These are phyloP conservation scores for Phytophthora cactorum DNA, from an alignment of 352 stramenopile genomes.

Conservation along the genomic window DNA sequence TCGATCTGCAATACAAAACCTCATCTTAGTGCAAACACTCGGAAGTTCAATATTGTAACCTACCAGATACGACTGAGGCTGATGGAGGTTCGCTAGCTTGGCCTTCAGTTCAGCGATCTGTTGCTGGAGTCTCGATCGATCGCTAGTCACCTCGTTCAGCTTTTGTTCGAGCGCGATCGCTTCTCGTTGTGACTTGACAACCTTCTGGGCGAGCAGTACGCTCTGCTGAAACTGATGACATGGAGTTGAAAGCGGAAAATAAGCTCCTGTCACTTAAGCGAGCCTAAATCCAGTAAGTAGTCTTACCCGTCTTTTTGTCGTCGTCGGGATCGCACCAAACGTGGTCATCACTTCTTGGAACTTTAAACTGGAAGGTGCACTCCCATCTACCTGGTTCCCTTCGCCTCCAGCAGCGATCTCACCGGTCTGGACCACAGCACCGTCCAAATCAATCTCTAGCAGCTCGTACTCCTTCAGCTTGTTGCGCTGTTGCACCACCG, in stretches of 20 bases:
- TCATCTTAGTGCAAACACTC: neutral
- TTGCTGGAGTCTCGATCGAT: conserved; percentile 37
- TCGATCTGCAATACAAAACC: conserved; percentile 51
- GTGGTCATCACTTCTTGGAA: conserved; percentile 60
- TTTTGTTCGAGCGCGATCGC: conserved; percentile 47
- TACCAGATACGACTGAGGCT: conserved; percentile 81
- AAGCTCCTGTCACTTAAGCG: neutral
- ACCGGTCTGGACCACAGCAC: conserved; percentile 69
- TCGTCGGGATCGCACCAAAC: conserved; percentile 71
- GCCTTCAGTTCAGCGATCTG: conserved; percentile 41
- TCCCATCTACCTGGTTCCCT: neutral
- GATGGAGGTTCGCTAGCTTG: conserved; percentile 60
- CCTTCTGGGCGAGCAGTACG: conserved; percentile 66
- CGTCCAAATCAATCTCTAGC: conserved; percentile 77
- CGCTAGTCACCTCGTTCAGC: conserved; percentile 35
- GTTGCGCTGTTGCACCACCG: conserved; percentile 35
- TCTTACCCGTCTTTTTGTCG: conserved; percentile 65
- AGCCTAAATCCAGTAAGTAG: neutral
- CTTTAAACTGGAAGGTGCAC: conserved; percentile 7
- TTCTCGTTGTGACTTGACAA: conserved; percentile 73
- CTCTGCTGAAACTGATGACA: conserved; percentile 73
- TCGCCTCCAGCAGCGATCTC: conserved; percentile 29
- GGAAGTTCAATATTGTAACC: neutral
- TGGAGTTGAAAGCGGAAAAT: neutral
- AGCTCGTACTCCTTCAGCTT: conserved; percentile 78